phyloP scores from a whole-genome alignment of 371 early-diverging fungal genomes.

The Nosema granulosis region DNA sequence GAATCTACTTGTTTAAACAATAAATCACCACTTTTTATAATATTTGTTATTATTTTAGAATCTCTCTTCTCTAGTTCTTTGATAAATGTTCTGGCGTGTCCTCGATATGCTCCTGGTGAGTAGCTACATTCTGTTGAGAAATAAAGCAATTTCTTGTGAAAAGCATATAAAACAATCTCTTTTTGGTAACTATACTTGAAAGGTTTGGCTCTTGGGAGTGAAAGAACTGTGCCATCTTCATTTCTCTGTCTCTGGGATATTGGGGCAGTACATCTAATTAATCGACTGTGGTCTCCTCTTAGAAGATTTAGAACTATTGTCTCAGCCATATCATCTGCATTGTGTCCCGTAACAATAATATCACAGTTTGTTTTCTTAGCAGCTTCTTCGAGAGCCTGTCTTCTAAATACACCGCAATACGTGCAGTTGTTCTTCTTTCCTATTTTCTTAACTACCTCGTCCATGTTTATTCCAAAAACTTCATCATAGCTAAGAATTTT shows the following conservation, averaged over 20 bases:
- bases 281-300: conserved; percentile 87
- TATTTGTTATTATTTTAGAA: conserved; percentile 79
- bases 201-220: conserved; percentile 79
- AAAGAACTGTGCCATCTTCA: conserved; percentile 34
- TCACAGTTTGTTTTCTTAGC: conserved; percentile 80
- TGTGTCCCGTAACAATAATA: conserved; percentile 96
- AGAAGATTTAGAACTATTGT: conserved; percentile 96
- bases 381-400: conserved; percentile 93
- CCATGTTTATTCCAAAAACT: conserved; percentile 92
- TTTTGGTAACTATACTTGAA: conserved; percentile 98
- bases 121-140: conserved; percentile 98
- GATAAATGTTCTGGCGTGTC: conserved; percentile 85
- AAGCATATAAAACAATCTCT: conserved; percentile 99
- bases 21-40: conserved; percentile 58
- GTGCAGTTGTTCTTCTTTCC: conserved; percentile 96
- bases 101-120: conserved; percentile 94
- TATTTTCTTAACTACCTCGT: conserved; percentile 79
- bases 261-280: conserved; percentile 86
- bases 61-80: conserved; percentile 90
- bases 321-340: conserved; percentile 99
- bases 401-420: conserved; percentile 95
- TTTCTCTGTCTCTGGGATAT: conserved; percentile 71
- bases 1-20: conserved; percentile 1
- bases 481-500: conserved; percentile 87
- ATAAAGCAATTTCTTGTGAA: conserved; percentile 90